Evolutionary conservation across 129 eudicot genomes (phyloP), one percentile per base, ranked within the genome.

Genomic region (Helianthus annuus): DNA sequence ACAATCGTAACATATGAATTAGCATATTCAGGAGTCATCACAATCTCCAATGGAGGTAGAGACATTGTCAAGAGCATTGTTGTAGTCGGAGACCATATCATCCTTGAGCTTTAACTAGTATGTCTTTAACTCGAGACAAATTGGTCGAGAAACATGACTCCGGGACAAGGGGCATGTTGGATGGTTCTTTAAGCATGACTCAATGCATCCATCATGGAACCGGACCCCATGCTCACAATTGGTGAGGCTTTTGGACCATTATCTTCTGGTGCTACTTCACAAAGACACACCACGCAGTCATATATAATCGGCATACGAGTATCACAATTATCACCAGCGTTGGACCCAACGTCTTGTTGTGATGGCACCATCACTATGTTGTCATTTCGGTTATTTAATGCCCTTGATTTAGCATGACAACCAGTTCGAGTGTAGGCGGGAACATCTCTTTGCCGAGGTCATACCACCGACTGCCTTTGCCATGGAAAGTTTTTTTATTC

Each of bases 101-200:
- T 34, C 46, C 46, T 5, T 16, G n/a, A 61, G 4, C 46, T 61
- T 32, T 12, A 13, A 61, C 66, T 34, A 12, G 45, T 34, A 34
- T 9, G 12, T 22, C 3, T 32, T 61, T 13, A 61, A 19, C 66
- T 9, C 10, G 10, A 4, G 66, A 6, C 22, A 19, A 19, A 19
- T 19, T 19, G 22, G 22, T 19, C 22, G 22, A 19, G 66, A 5
- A 57, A 58, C 76, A 44, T 45, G 76, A 42, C n/a, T 57, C 32
- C 48, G 68, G n/a, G 68, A 71, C 67, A 71, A 57, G 7, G 76
- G 76, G 27, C 68, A 71, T 2, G 76, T 71, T 7, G 68, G 24
- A 27, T 57, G 67, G 11, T 57, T 32, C 7, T 42, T 57, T 14
- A 71, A 44, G 66, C 75, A 70, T 1, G 55, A 22, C 46, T 58